Percentiles rank a stretch among this genome's conserved stretches.
phyloP scores from a whole-genome alignment of 2,329 filamentous ascomycete genomes.

The Lecanoromycetidae sp. region DNA sequence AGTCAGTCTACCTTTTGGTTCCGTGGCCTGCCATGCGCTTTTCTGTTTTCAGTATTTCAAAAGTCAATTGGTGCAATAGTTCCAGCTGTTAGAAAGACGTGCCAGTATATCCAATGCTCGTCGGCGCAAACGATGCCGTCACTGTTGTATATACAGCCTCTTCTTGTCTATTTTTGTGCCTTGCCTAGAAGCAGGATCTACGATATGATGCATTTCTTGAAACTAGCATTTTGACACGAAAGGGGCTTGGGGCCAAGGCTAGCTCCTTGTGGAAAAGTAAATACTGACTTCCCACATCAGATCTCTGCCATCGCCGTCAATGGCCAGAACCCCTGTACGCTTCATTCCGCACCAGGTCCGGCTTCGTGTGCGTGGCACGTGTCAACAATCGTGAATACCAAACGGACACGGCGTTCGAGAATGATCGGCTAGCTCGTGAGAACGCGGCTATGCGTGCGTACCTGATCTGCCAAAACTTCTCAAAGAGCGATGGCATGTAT shows the following conservation, averaged over 20 bases:
- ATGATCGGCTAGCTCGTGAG: conserved; percentile 72
- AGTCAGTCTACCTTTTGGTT: conserved; percentile 16
- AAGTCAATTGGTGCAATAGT: too few relatives aligned
- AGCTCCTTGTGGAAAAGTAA: not conserved
- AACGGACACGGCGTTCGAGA: conserved; percentile 74
- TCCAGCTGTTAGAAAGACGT: too few relatives aligned
- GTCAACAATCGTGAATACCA: conserved; percentile 97
- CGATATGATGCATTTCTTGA: not conserved
- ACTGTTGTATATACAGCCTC: too few relatives aligned
- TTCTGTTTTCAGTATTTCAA: not conserved
- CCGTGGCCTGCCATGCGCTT: not conserved
- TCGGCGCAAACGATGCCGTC: too few relatives aligned
- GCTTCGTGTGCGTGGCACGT: conserved; percentile 79
- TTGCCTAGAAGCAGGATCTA: not conserved
- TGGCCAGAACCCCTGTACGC: conserved; percentile 89
- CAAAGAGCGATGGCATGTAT: conserved; percentile 87
- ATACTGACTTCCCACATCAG: conserved; percentile 34
- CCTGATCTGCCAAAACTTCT: conserved; percentile 96
- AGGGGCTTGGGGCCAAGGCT: not conserved
- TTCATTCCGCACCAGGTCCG: conserved; percentile 58
- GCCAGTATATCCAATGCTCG: too few relatives aligned
- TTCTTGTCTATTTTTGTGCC: too few relatives aligned
- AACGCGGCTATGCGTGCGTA: conserved; percentile 92
- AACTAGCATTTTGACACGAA: not conserved
- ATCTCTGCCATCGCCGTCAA: conserved; percentile 84